These are phyloP conservation scores for Didymella lethalis DNA, from an alignment of 2,329 filamentous ascomycete species.

Conservation along the genomic window DNA sequence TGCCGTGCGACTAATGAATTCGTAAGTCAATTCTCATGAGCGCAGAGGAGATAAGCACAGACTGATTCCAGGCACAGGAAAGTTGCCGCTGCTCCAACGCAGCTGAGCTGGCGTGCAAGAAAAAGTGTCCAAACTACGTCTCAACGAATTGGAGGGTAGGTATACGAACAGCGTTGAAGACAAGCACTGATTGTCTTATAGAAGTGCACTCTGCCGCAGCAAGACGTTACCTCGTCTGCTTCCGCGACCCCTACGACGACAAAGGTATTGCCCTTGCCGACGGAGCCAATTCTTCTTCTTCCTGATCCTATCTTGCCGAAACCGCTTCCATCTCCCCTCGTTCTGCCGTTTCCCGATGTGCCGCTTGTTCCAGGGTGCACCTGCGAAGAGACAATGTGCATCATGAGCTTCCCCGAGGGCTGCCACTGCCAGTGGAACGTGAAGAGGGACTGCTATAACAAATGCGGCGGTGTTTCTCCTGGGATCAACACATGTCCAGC, in stretches of 20 bases:
- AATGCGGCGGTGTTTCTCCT: slow-evolving; percentile 39
- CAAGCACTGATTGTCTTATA: not conserved
- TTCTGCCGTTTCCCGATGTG: slow-evolving; percentile 1
- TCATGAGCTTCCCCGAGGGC: slow-evolving; percentile 35
- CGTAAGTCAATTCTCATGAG: slow-evolving; percentile 18
- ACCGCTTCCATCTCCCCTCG: not conserved
- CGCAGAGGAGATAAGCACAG: too few relatives aligned
- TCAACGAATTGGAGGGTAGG: slow-evolving; percentile 28
- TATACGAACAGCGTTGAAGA: too few relatives aligned
- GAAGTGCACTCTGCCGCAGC: slow-evolving; percentile 4
- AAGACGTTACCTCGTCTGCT: not conserved
- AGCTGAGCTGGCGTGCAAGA: slow-evolving; percentile 35
- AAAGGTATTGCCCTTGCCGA: not conserved
- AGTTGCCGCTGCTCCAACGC: slow-evolving; percentile 42
- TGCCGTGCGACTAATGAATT: slow-evolving; percentile 32
- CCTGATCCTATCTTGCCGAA: not conserved
- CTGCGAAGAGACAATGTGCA: slow-evolving; percentile 33
- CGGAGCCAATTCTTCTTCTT: slow-evolving; percentile 3
- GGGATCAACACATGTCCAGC: slow-evolving; percentile 24
- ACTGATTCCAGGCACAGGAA: slow-evolving; percentile 22
- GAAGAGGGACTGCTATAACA: slow-evolving; percentile 35
- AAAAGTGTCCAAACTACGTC: slow-evolving; percentile 35
- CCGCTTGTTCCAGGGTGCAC: slow-evolving; percentile 18
- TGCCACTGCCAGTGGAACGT: slow-evolving; percentile 42
- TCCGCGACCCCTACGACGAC: not conserved